These are phyloP conservation scores for Boletus tomentosulus DNA, from an alignment of 768 basidiomycete genomes.

Conservation along the genomic window DNA sequence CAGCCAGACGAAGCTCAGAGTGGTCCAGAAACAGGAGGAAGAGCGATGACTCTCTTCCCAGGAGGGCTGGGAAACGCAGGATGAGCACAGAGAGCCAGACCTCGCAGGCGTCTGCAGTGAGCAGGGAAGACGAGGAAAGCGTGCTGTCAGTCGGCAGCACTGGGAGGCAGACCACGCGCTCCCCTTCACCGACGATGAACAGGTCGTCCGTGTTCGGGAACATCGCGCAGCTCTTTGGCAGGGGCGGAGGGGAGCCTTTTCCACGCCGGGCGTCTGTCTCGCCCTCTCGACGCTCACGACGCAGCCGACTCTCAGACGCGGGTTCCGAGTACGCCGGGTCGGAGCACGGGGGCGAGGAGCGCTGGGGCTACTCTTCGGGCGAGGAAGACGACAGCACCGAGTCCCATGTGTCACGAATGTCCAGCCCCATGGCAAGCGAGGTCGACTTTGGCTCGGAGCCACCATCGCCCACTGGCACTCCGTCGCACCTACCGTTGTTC, in stretches of 20 bases:
- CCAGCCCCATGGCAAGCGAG: constrained; percentile 43
- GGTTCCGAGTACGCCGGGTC: constrained; percentile 57
- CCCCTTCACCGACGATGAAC: constrained; percentile 37
- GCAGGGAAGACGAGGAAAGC: constrained; percentile 35
- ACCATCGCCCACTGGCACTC: constrained; percentile 46
- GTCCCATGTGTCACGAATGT: constrained; percentile 17
- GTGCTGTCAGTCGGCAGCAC: constrained; percentile 27
- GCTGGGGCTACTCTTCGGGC: constrained; percentile 92
- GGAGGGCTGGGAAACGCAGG: constrained; percentile 36
- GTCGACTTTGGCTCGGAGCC: constrained; percentile 72
- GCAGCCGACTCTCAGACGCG: constrained; percentile 49
- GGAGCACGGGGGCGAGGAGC: constrained; percentile 60
- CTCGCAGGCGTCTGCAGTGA: constrained; percentile 40
- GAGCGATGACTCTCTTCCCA: constrained; percentile 43
- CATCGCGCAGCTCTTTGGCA: constrained; percentile 63
- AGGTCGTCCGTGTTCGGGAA: constrained; percentile 54
- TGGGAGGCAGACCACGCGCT: constrained; percentile 31
- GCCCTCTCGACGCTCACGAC: constrained; percentile 45
- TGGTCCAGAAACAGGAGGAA: constrained; percentile 47
- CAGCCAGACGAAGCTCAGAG: constrained; percentile 50
- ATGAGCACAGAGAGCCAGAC: constrained; percentile 39
- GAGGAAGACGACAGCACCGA: constrained; percentile 59
- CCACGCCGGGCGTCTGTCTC: constrained; percentile 50
- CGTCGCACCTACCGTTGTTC: constrained; percentile 60
- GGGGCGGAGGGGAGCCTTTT: constrained; percentile 40